Conservation (phyloP, 2,329 filamentous ascomycete species). For the Botrytis pseudocinerea region DNA sequence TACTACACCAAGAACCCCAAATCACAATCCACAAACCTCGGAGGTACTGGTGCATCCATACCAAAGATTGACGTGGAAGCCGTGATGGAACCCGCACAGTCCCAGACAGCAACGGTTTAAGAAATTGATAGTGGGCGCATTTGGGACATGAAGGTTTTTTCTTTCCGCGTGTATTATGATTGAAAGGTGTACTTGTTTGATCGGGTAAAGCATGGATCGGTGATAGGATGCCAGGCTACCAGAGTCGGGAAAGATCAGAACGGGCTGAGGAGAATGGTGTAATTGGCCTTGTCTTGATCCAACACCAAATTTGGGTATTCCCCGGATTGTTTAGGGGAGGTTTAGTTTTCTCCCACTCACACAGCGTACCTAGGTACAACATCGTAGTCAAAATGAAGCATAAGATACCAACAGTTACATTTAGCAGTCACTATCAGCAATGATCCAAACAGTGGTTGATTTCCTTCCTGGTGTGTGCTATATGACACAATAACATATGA, state of each 20-base stretch:
- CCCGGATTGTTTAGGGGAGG: background rate
- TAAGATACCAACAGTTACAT: conserved; percentile 1
- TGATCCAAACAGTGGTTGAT: background rate
- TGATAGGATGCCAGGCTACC: background rate
- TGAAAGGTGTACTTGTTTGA: conserved; percentile 14
- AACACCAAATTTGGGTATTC: background rate
- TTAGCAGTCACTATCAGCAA: background rate
- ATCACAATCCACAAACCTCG: conserved; percentile 70
- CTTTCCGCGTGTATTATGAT: conserved; percentile 17
- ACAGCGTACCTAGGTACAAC: background rate
- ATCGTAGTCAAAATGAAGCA: background rate
- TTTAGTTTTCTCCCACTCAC: background rate
- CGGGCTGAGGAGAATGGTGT: background rate
- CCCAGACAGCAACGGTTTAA: conserved; percentile 33
- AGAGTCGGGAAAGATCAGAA: background rate
- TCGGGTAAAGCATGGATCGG: background rate
- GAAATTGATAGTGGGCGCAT: conserved; percentile 13
- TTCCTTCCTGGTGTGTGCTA: background rate
- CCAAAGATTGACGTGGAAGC: conserved; percentile 64
- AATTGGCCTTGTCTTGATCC: background rate
- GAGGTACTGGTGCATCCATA: conserved; percentile 69
- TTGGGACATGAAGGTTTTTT: conserved; percentile 14
- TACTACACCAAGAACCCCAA: conserved; percentile 91
- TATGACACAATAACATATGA: background rate
- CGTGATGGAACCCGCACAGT: conserved; percentile 45